A percentile compares a stretch with the other conserved stretches of the same genome.
Evolutionary conservation across 1,284 basidiomycete genomes (phyloP).

Genomic region (Cystobasidiaceae sp.): DNA sequence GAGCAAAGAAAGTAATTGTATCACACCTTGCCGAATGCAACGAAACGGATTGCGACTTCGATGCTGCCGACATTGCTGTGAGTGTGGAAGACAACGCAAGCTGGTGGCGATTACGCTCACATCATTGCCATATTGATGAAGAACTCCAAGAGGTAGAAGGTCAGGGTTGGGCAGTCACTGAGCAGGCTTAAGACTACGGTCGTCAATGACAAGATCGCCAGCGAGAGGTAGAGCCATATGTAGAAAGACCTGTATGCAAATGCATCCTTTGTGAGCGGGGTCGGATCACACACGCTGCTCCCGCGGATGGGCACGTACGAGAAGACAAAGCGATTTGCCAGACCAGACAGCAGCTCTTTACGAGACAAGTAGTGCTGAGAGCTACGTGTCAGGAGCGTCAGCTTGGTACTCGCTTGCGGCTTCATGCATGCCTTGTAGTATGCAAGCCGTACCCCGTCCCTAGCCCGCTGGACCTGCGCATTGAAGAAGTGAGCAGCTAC

Average conservation of each 20-base stretch:
- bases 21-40: conserved; percentile 81
- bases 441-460: not conserved
- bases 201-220: conserved; percentile 51
- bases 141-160: conserved; percentile 85
- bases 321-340: conserved; percentile 79
- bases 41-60: conserved; percentile 79
- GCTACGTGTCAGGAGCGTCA: not conserved
- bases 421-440: not conserved
- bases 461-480: not conserved
- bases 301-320: conserved; percentile 50
- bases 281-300: conserved; percentile 51
- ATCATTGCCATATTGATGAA: conserved; percentile 91
- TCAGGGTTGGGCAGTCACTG: conserved; percentile 49
- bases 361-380: conserved; percentile 54
- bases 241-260: conserved; percentile 19
- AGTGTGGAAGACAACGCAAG: not conserved
- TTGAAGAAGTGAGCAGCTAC: not conserved
- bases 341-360: conserved; percentile 67
- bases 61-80: conserved; percentile 41
- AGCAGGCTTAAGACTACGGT: conserved; percentile 79
- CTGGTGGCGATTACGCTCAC: conserved; percentile 18
- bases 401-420: not conserved
- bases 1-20: not conserved
- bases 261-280: conserved; percentile 47
- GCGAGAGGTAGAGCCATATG: not conserved